Evolutionary conservation across 352 stramenopile genomes (phyloP), one percentile per base, ranked within the genome.

Genomic region (Pythium biforme): DNA sequence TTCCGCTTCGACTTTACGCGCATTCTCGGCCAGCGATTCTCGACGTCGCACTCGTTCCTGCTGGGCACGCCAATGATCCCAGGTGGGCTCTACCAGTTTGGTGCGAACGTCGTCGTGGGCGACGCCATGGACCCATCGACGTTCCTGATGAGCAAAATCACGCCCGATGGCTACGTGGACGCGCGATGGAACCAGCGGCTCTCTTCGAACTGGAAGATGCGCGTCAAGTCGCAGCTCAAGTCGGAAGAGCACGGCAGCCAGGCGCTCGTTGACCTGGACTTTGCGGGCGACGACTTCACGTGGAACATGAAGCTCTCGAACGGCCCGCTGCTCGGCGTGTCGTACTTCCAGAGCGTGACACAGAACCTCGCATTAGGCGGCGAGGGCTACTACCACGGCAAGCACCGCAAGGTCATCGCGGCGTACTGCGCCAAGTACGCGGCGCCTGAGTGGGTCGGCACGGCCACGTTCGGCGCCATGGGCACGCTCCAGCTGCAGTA

Each of bases 231-330:
- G 63, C 83, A 93, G 71, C 77, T 95, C 49, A 95, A 93, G 66
- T 70, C 82, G 45, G 82, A 93, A 59, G 83, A 86, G 55, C 75
- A 92, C 66, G 78, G 80, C 23, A 90, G 82, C 47, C 86, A 95
- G 64, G 82, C 81, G 40, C 79, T 93, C 26, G 80, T 81, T 8
- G 87, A 96, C 69, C 79, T 94, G 52, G 88, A 96, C 72, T 94
- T 92, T 66, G 43, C 63, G 25, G 86, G 86, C 54, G 77, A 90
- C 34, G 86, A 95, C 68, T 96, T 93, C 63, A 91, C 75, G 59
- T 94, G 83, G 78, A 95, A 92, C 80, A 83, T 95, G 75, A 96
- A 96, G 81, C 37, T 94, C 53, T 91, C 84, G 55, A 94, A 96
- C 70, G 88, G 88, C 56, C 83, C 86, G n/a, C 68, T 94, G 59